Base-by-base conservation (phyloP, 148 eudicot species). In the Rhododendron molle region DNA sequence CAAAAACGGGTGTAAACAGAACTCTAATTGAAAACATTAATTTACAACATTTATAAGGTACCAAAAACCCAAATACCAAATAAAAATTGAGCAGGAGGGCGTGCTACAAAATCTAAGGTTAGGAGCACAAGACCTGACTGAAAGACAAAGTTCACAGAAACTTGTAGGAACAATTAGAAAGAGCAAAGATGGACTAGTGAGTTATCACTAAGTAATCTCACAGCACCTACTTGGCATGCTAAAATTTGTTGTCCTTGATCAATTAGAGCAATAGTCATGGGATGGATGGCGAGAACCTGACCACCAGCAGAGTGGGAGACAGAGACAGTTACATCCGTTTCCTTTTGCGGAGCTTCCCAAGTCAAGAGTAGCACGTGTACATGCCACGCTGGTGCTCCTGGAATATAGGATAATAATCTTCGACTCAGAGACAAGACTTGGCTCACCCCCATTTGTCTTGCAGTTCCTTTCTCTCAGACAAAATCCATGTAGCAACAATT, bases 401-500 rank as follows among this genome's bases (percentile, higher is more conserved):
- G 8, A 30, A 71, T 71, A 14, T 20, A 28, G 20, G 36, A 12
- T 30, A 67, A 15, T 71, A 26, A 28, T 71, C 76, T 71, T 69
- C 0, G 20, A 71, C 30, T 28, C 76, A 71, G 2, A 14, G 38
- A 71, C 76, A 26, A 30, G 40, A 71, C 76, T 71, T 13, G 76
- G 46, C 81, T 94, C 92, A 95, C 91, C 98, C 94, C 99, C 98
- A 97, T 85, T 94, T 95, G 62, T 97, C 99, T 89, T 94, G 96
- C 88, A 97, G 87, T 40, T 97, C 99, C 78, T 97, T 97, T 71
- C 92, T 92, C 92, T 95, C 98, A 0, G 99, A 95, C 91, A 93
- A 89, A 84, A 97, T 86, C 99, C 98, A 95, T 7, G 99, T 97
- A 40, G 92, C 96, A 76, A 97, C 89, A 85, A 97, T 97, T 21